Evolutionary conservation across 371 early-diverging fungal species (phyloP), one percentile per base, ranked within the genome.

Genomic region (Mucor plumbeus): DNA sequence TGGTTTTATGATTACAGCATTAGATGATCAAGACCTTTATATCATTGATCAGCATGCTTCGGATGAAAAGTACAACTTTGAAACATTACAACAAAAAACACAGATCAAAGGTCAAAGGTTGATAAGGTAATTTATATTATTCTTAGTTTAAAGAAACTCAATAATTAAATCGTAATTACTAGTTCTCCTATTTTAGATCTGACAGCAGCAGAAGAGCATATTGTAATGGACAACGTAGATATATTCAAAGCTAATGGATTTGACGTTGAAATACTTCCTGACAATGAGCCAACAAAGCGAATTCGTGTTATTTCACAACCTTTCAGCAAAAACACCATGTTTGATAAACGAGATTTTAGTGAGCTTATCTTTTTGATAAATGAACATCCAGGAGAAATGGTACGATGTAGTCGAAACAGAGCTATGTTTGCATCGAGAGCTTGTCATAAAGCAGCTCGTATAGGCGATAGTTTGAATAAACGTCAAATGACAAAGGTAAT

Each of bases 31-130:
- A 19, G 92, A 94, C 66, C 80, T 99, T 3, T 96, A 95, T 74
- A 94, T 98, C 55, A 87, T 99, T 53, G 99, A 99, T 81, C 99
- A 99, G 70, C 99, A 99, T 76, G 99, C 99, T 6, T 90, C 97
- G 9, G 99, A 99, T 77, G 99, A 99, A 82, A 99, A 98, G 77
- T 95, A 87, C 76, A 97, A 96, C 71, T 99, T 92, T 85, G 99
- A 99, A 77, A 85, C 82, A 0, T 71, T 93, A 5, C 90, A 90
- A 69, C 74, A 71, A 43, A 84, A 83, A 6, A 88, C 91, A 0
- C 71, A 72, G 1, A 87, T 91, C 26, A 68, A 87, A 15, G 82
- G 90, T 0, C 99, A 99, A 67, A 82, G 71, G 0, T 50, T 80
- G n/a, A 61, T 75, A 50, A 47, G 53, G 76, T 69, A 55, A 11